A percentile compares a stretch with the other conserved stretches of the same genome.
These are phyloP conservation scores for Tritrichomonas foetus DNA, from an alignment of 208 protist species.

Conservation along the genomic window DNA sequence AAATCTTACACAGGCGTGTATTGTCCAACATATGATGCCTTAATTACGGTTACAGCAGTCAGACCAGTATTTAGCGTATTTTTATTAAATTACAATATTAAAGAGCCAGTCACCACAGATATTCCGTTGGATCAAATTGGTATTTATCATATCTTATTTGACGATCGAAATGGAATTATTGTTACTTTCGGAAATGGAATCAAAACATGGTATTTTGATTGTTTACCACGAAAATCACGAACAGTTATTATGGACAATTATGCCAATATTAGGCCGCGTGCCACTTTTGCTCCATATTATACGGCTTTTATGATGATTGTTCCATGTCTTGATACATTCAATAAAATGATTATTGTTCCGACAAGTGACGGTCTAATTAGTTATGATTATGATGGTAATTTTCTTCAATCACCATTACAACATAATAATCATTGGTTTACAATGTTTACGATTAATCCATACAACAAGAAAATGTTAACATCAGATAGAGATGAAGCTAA, in stretches of 20 bases:
- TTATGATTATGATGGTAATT: not conserved
- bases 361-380: not conserved
- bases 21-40: too few relatives aligned
- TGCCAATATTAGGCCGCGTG: not conserved
- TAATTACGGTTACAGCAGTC: too few relatives aligned
- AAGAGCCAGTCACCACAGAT: not conserved
- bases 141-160: not conserved
- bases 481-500: not conserved
- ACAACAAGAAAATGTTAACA: not conserved
- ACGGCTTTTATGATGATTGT: not conserved
- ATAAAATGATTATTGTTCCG: not conserved
- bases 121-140: not conserved
- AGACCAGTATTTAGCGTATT: too few relatives aligned
- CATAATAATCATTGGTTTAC: not conserved
- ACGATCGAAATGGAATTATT: not conserved
- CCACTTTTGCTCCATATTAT: not conserved
- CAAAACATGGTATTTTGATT: not conserved
- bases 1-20: too few relatives aligned
- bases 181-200: slow-evolving; percentile 1
- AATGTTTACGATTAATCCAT: not conserved
- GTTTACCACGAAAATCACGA: not conserved
- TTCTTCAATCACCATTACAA: not conserved
- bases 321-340: not conserved
- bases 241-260: not conserved
- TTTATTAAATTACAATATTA: not conserved